phyloP scores from a whole-genome alignment of 257 asterid genomes.

The Ehretia macrophylla region DNA sequence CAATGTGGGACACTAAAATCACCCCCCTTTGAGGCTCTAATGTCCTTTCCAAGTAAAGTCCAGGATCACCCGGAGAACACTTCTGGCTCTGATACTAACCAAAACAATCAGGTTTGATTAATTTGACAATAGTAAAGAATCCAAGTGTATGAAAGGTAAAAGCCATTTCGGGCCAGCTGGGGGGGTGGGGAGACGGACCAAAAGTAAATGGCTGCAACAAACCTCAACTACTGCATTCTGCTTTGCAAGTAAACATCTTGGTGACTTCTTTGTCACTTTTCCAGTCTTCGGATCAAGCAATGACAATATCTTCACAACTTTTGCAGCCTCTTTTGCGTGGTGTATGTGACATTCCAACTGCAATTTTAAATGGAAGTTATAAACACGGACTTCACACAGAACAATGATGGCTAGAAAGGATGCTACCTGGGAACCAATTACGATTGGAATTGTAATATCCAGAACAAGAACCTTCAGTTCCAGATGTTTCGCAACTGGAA shows the following conservation, averaged over 20 bases:
- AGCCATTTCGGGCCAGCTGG: too few species aligned
- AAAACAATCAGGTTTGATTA: too few species aligned
- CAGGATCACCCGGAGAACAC: too few species aligned
- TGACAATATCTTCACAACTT: constrained; percentile 57
- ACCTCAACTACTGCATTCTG: constrained; percentile 92
- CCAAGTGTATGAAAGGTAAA: too few species aligned
- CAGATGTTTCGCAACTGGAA: constrained; percentile 63
- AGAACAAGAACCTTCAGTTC: constrained; percentile 78
- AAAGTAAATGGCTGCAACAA: background rate
- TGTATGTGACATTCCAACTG: constrained; percentile 92
- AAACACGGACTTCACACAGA: background rate
- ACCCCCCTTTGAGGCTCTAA: too few species aligned
- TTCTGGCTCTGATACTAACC: too few species aligned
- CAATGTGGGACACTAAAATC: too few species aligned
- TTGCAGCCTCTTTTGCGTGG: constrained; percentile 81
- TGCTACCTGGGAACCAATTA: constrained; percentile 86
- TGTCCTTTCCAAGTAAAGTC: too few species aligned
- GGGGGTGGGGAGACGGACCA: background rate
- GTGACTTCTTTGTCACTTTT: constrained; percentile 66
- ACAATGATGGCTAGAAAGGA: background rate
- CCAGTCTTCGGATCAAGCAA: constrained; percentile 90
- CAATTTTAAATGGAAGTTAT: constrained; percentile 4
- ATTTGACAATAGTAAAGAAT: too few species aligned
- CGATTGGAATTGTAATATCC: constrained; percentile 58
- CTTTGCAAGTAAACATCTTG: constrained; percentile 75